Conservation (phyloP, 768 basidiomycete species). For the Pisolithus tinctorius region DNA sequence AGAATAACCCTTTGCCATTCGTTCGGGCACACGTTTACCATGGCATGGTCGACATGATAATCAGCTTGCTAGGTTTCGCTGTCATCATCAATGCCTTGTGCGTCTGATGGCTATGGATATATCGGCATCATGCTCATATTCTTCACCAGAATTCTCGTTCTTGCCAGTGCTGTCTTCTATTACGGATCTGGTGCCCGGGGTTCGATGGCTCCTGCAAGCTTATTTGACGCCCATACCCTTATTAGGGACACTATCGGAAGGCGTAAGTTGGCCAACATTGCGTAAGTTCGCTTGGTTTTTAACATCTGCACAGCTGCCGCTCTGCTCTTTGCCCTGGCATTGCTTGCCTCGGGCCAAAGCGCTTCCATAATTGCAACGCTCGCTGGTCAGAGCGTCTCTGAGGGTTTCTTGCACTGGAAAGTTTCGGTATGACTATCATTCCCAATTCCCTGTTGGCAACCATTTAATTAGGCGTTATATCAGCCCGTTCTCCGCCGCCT, state of each 20-base stretch:
- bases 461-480: slow-evolving; percentile 19
- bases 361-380: slow-evolving; percentile 87
- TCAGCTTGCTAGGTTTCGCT: slow-evolving; percentile 74
- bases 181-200: slow-evolving; percentile 39
- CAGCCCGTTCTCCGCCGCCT: slow-evolving; percentile 76
- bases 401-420: slow-evolving; percentile 86
- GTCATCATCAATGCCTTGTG: slow-evolving; percentile 83
- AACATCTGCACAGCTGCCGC: slow-evolving; percentile 55
- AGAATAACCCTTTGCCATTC: slow-evolving; percentile 51
- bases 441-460: slow-evolving; percentile 8
- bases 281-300: not conserved
- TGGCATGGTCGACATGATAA: slow-evolving; percentile 57
- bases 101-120: slow-evolving; percentile 14
- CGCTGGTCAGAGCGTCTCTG: slow-evolving; percentile 84
- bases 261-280: slow-evolving; percentile 34
- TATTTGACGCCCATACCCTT: slow-evolving; percentile 80
- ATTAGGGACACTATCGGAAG: slow-evolving; percentile 62
- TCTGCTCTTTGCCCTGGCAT: slow-evolving; percentile 80
- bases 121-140: not conserved
- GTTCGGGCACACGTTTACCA: slow-evolving; percentile 60
- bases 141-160: slow-evolving; percentile 59
- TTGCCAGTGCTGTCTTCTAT: slow-evolving; percentile 80
- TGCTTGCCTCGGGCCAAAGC: slow-evolving; percentile 83
- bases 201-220: slow-evolving; percentile 48
- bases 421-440: slow-evolving; percentile 49